Conservation (phyloP, 306 rosid species). For the Trichosanthes cucumerina region DNA sequence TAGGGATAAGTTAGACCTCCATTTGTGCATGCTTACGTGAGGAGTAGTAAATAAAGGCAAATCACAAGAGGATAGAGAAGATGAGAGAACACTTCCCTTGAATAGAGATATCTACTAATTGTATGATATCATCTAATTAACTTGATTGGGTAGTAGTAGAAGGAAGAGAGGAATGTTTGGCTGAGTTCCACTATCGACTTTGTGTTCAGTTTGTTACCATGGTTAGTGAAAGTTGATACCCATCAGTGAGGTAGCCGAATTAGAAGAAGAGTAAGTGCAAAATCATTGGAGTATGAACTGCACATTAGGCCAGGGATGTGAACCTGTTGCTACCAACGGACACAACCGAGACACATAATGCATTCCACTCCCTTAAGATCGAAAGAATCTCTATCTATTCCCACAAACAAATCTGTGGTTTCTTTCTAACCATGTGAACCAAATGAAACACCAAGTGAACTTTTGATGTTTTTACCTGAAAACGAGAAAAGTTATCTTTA, state of each 20-base stretch:
- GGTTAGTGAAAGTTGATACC: background rate
- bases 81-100: background rate
- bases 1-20: background rate
- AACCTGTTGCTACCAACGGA: background rate
- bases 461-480: background rate
- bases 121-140: background rate
- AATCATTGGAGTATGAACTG: background rate
- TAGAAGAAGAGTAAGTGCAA: background rate
- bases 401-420: background rate
- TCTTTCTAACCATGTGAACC: background rate
- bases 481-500: background rate
- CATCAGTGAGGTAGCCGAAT: background rate
- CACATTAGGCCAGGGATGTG: background rate
- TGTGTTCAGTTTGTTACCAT: background rate
- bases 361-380: background rate
- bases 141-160: background rate
- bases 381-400: background rate
- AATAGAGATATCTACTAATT: background rate
- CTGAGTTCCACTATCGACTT: background rate
- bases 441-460: background rate
- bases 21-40: background rate
- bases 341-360: background rate
- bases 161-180: background rate
- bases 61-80: background rate
- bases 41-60: background rate